Percentiles rank a stretch among this genome's conserved stretches.
Evolutionary conservation across 495 filamentous ascomycete genomes (phyloP).

Genomic region (Astrothelium macrocarpum): DNA sequence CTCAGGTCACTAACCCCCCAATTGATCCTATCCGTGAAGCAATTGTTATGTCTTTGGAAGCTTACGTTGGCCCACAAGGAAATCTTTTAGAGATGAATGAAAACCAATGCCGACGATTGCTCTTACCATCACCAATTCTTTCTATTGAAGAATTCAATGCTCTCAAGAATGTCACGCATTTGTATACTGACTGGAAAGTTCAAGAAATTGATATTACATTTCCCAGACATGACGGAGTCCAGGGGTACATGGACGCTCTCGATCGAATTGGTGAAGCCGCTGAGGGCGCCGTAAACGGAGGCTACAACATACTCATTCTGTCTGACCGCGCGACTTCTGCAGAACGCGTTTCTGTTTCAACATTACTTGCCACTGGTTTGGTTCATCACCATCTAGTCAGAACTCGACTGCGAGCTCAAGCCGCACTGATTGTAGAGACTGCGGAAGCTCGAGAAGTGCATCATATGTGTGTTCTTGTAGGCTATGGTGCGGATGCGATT

Average conservation of each 20-base stretch:
- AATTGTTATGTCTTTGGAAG: slow-evolving; percentile 97
- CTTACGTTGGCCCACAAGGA: slow-evolving; percentile 95
- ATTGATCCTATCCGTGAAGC: slow-evolving; percentile 98
- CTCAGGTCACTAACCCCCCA: slow-evolving; percentile 97
- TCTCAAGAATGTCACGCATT: slow-evolving; percentile 63
- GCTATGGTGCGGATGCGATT: slow-evolving; percentile 92
- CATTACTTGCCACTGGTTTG: slow-evolving; percentile 83
- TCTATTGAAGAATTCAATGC: slow-evolving; percentile 89
- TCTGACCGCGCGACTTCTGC: slow-evolving; percentile 82
- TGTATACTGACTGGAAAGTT: slow-evolving; percentile 80
- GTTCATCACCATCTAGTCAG: slow-evolving; percentile 95
- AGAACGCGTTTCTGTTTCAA: slow-evolving; percentile 78
- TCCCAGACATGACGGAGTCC: slow-evolving; percentile 73
- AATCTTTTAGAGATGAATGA: slow-evolving; percentile 94
- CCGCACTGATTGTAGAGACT: slow-evolving; percentile 84
- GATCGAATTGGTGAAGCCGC: slow-evolving; percentile 83
- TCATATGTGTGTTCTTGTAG: slow-evolving; percentile 95
- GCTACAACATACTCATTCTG: slow-evolving; percentile 79
- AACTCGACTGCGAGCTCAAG: slow-evolving; percentile 91
- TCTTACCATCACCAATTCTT: slow-evolving; percentile 83
- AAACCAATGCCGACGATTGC: slow-evolving; percentile 76
- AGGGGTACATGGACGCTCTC: slow-evolving; percentile 80
- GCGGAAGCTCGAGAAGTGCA: slow-evolving; percentile 97
- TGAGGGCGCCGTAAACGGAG: slow-evolving; percentile 73
- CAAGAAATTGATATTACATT: slow-evolving; percentile 96